These are phyloP conservation scores for Taiwanofungus camphoratus DNA, from an alignment of 1,284 basidiomycete genomes.

Conservation along the genomic window DNA sequence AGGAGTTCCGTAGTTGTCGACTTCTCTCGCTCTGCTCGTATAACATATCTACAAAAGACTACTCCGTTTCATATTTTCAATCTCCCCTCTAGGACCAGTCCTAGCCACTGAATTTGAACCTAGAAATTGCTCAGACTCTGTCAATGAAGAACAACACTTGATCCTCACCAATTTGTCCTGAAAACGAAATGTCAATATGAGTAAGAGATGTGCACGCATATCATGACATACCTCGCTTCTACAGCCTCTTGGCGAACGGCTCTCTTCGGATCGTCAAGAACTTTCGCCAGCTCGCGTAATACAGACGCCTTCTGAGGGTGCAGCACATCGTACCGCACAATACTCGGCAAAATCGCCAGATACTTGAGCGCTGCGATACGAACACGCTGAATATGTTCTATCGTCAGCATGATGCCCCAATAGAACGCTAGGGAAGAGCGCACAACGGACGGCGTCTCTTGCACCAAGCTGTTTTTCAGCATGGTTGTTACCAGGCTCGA, in stretches of 20 bases:
- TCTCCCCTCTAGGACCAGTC: too few species aligned
- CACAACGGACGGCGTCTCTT: slow-evolving; percentile 51
- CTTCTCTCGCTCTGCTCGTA: too few species aligned
- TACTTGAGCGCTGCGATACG: slow-evolving; percentile 73
- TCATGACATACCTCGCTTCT: slow-evolving; percentile 55
- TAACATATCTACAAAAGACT: too few species aligned
- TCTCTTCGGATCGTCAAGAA: slow-evolving; percentile 81
- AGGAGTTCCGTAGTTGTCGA: too few species aligned
- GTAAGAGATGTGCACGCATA: not conserved
- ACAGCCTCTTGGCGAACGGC: slow-evolving; percentile 83
- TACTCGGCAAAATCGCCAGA: slow-evolving; percentile 65
- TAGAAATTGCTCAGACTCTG: slow-evolving; percentile 17
- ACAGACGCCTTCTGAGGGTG: slow-evolving; percentile 71
- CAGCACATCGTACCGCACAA: slow-evolving; percentile 75
- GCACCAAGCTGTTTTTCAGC: slow-evolving; percentile 51
- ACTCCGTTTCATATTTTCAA: too few species aligned
- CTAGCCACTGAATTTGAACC: slow-evolving; percentile 56
- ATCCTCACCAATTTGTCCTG: slow-evolving; percentile 48
- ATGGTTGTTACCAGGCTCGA: slow-evolving; percentile 67
- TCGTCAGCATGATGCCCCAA: slow-evolving; percentile 5
- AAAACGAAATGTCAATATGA: not conserved
- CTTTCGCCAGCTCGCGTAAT: slow-evolving; percentile 66
- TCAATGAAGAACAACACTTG: not conserved
- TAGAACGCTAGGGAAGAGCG: slow-evolving; percentile 17
- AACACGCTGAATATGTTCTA: slow-evolving; percentile 45